Conservation (phyloP, 2,329 filamentous ascomycete genomes). For the Pseudogymnoascus verrucosus region DNA sequence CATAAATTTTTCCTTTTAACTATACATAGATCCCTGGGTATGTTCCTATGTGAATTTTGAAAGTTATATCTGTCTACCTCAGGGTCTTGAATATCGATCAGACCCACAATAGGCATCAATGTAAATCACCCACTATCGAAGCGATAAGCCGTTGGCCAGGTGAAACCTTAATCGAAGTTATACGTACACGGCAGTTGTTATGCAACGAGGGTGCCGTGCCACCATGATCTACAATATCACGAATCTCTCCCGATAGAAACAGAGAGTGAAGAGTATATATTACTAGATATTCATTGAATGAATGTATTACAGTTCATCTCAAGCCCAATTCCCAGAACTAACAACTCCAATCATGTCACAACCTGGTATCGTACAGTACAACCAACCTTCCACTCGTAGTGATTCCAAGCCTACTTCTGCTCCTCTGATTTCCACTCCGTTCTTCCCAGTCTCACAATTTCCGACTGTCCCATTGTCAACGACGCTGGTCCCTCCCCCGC, state of each 20-base stretch:
- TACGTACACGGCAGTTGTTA: not conserved
- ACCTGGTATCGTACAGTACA: not conserved
- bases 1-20: not conserved
- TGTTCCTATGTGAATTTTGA: not conserved
- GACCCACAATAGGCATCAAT: slow-evolving; percentile 4
- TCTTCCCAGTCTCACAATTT: slow-evolving; percentile 44
- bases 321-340: not conserved
- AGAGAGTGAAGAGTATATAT: not conserved
- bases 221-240: not conserved
- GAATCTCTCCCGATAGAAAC: not conserved
- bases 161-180: slow-evolving; percentile 6
- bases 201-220: not conserved
- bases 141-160: slow-evolving; percentile 7
- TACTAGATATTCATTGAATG: not conserved
- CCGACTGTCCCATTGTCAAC: slow-evolving; percentile 39
- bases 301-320: not conserved
- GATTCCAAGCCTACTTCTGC: not conserved
- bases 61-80: not conserved
- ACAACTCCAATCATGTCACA: not conserved
- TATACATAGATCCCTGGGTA: not conserved
- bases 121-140: slow-evolving; percentile 6
- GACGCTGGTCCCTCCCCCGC: slow-evolving; percentile 36
- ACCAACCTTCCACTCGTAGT: not conserved
- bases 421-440: slow-evolving; percentile 30
- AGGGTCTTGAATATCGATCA: not conserved